phyloP scores from a whole-genome alignment of 1,139 yeast genomes.

The Pichia sp. region DNA sequence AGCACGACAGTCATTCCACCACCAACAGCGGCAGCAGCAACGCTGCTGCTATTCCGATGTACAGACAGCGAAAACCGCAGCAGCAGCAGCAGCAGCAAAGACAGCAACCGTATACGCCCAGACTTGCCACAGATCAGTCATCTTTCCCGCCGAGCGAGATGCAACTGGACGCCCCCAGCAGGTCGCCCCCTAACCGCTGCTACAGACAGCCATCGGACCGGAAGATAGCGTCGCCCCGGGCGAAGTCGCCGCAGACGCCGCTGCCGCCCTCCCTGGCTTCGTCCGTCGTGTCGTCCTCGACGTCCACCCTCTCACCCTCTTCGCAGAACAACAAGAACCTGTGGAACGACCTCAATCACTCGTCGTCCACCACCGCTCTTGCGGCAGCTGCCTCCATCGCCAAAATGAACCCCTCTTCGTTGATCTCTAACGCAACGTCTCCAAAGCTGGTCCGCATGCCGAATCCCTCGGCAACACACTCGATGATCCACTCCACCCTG shows the following conservation, averaged over 20 bases:
- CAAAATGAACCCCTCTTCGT: constrained; percentile 26
- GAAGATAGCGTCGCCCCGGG: too few species aligned
- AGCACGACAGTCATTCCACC: background rate
- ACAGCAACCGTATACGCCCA: background rate
- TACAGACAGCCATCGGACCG: background rate
- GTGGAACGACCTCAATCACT: constrained; percentile 28
- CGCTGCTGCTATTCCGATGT: background rate
- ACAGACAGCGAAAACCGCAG: background rate
- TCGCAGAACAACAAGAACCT: background rate
- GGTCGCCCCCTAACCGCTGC: background rate
- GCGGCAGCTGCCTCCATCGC: constrained; percentile 34
- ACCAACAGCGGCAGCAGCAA: background rate
- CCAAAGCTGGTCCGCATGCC: constrained; percentile 8
- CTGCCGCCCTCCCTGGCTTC: background rate
- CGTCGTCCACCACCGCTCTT: constrained; percentile 31
- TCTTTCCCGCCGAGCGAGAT: background rate
- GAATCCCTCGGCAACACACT: background rate
- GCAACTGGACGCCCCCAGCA: background rate
- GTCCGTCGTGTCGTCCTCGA: background rate
- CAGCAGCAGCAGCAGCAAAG: background rate
- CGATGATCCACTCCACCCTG: background rate
- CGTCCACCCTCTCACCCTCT: background rate
- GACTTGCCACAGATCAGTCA: background rate
- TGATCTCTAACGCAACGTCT: constrained; percentile 20
- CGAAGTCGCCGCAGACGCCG: background rate